A percentile compares a stretch with the other conserved stretches of the same genome.
phyloP scores from a whole-genome alignment of 148 eudicot genomes.

The Chenopodium formosanum region DNA sequence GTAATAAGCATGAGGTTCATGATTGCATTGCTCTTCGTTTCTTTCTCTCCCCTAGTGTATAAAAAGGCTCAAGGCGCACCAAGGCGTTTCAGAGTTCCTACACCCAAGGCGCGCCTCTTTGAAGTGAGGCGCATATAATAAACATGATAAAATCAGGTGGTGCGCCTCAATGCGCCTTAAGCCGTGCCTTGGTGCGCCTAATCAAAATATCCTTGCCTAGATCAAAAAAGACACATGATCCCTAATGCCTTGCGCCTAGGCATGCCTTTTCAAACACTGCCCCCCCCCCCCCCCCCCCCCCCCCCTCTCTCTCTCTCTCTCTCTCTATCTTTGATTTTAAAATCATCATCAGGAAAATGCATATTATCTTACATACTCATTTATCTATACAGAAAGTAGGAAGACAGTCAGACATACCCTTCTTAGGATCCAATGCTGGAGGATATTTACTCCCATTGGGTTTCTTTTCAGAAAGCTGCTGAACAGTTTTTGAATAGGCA shows the following conservation, averaged over 20 bases:
- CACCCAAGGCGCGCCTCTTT: too few relatives aligned
- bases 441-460: slow-evolving; percentile 83
- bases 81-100: too few relatives aligned
- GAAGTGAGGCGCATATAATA: too few relatives aligned
- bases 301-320: background rate
- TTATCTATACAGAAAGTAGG: background rate
- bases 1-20: slow-evolving; percentile 1
- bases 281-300: too few relatives aligned
- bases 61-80: too few relatives aligned
- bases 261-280: too few relatives aligned
- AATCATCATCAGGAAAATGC: background rate
- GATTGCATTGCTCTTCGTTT: background rate
- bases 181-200: too few relatives aligned
- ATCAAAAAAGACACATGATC: too few relatives aligned
- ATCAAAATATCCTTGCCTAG: too few relatives aligned
- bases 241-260: too few relatives aligned
- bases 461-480: slow-evolving; percentile 54
- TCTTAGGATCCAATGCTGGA: slow-evolving; percentile 81
- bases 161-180: too few relatives aligned
- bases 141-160: too few relatives aligned
- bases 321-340: background rate
- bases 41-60: background rate
- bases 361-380: background rate
- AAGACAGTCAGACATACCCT: slow-evolving; percentile 45
- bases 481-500: slow-evolving; percentile 84